Conservation (phyloP, 129 eudicot species). For the carrot (Daucus carota) region DH1_v3.0 NC_030385.2:42483501-42484000, state of each 20-base stretch:
- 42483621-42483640: background rate
- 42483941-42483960: background rate
- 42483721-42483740: conserved; percentile 13
- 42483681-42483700: conserved; percentile 21
- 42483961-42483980: background rate
- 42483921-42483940: background rate
- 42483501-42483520: background rate
- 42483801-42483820: background rate
- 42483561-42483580: background rate
- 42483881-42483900: conserved; percentile 1
- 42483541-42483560: conserved; percentile 4
- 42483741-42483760: conserved; percentile 15
- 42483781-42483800: background rate
- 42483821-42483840: background rate
- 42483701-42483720: conserved; percentile 14
- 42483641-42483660: background rate
- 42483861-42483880: background rate
- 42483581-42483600: background rate
- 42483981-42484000: background rate
- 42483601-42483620: background rate
- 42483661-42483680: background rate
- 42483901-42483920: background rate
- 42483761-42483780: background rate
- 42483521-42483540: conserved; percentile 5
- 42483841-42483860: background rate